Base-by-base conservation (phyloP, 1,284 basidiomycete species). In the Ustilago xerochloae region DNA sequence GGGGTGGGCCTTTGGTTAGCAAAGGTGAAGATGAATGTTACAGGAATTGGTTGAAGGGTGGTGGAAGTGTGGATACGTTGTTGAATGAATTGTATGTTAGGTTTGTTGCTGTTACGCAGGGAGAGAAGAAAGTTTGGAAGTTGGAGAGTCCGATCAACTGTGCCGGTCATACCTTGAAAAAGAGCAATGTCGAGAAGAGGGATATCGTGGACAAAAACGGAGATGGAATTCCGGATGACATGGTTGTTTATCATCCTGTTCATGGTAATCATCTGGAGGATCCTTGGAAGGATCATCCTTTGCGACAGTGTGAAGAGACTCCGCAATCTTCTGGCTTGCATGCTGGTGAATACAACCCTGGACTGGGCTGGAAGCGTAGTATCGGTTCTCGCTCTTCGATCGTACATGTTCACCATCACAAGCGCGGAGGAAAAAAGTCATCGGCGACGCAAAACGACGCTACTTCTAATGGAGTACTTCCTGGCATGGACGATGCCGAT, bases 11-110 rank as follows among this genome's bases (percentile, higher is more conserved):
- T 1, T 2, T 28, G 0, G 55, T 68, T 8, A 41, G 38, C 0
- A 8, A n/a, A 2, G 18, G 22, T 0, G 65, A 63, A 20, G 52
- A 43, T 0, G 28, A 15, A 5, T 69, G 66, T 26, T 69, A 55
- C 32, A 4, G 3, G 0, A 5, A 32, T 15, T 69, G 41, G 39
- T 30, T 69, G 2, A 7, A 22, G 4, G 32, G 20, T 0, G 8
- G 29, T 29, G 29, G 6, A 0, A 54, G 18, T 6, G 13, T 58
- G 5, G 15, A 62, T 33, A 61, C 54, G 6, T 55, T 66, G 4
- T 18, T 71, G 4, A 71, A 71, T 55, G 68, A 71, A 49, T 35
- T 71, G 6, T 71, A 59, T 30, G 63, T 63, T 10, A 32, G 46
- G n/a, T 52, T 59, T 36, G 60, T 63, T 2, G 35, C 41, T 6